phyloP scores from a whole-genome alignment of 768 basidiomycete species.

The Leccinum arenicola region DNA sequence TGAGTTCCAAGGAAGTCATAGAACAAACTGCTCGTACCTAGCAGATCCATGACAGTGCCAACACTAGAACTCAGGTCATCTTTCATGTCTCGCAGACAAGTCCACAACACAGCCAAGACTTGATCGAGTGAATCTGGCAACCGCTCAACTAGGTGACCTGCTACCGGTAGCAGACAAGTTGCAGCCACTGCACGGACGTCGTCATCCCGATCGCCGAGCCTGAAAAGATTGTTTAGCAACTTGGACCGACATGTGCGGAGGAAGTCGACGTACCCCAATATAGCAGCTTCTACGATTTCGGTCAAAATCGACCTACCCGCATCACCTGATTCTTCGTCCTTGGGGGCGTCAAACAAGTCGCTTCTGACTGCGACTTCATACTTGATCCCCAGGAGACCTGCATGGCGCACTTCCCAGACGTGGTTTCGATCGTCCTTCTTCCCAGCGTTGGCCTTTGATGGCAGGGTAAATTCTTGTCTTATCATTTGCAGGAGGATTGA shows the following conservation, averaged over 20 bases:
- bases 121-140: constrained; percentile 68
- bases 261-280: constrained; percentile 64
- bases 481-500: constrained; percentile 90
- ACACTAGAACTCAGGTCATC: constrained; percentile 97
- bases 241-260: background rate
- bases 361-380: constrained; percentile 94
- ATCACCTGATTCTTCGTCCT: constrained; percentile 35
- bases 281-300: constrained; percentile 86
- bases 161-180: constrained; percentile 86
- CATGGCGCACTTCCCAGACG: constrained; percentile 97
- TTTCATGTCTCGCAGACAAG: constrained; percentile 87
- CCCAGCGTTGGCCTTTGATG: constrained; percentile 32
- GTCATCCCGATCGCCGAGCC: constrained; percentile 87
- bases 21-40: constrained; percentile 52
- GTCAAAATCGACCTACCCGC: constrained; percentile 59
- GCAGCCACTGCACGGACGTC: constrained; percentile 97
- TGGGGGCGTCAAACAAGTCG: constrained; percentile 61
- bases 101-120: constrained; percentile 86
- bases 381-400: constrained; percentile 95
- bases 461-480: constrained; percentile 71
- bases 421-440: constrained; percentile 47
- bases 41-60: constrained; percentile 93
- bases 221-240: constrained; percentile 32
- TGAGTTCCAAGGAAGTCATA: background rate
- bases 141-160: constrained; percentile 71